Evolutionary conservation across 2,329 filamentous ascomycete species (phyloP).

Genomic region (Fusarium heterosporum): DNA sequence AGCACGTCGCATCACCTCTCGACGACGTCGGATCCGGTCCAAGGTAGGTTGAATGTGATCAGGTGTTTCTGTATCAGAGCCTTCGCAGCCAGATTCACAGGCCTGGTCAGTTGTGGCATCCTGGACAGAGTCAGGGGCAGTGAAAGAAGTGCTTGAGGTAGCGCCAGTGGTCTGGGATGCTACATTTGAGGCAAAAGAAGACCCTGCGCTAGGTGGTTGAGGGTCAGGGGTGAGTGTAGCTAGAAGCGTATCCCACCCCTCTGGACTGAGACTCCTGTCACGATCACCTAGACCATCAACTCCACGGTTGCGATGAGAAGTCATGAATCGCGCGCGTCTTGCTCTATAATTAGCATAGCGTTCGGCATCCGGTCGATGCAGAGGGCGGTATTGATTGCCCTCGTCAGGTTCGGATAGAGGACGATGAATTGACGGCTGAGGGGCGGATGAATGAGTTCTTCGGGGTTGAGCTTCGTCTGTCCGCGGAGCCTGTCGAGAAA

Average conservation of each 20-base stretch:
- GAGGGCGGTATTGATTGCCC: slow-evolving; percentile 3
- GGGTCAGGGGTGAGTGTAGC: slow-evolving; percentile 85
- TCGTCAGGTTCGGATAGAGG: slow-evolving; percentile 3
- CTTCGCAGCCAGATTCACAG: slow-evolving; percentile 66
- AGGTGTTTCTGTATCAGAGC: slow-evolving; percentile 66
- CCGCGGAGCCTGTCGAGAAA: not conserved
- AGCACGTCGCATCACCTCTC: slow-evolving; percentile 29
- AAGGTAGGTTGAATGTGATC: slow-evolving; percentile 53
- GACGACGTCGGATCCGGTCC: slow-evolving; percentile 27
- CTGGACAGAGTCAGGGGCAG: slow-evolving; percentile 51
- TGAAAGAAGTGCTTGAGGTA: slow-evolving; percentile 58
- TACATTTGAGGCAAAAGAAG: slow-evolving; percentile 79
- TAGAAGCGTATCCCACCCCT: slow-evolving; percentile 83
- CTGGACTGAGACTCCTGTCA: slow-evolving; percentile 82
- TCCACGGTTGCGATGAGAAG: slow-evolving; percentile 23
- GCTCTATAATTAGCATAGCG: not conserved
- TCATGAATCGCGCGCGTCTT: slow-evolving; percentile 12
- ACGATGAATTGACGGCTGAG: slow-evolving; percentile 7
- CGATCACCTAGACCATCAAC: slow-evolving; percentile 86
- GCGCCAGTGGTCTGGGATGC: slow-evolving; percentile 57
- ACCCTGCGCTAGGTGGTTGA: slow-evolving; percentile 81
- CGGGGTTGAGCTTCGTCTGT: slow-evolving; percentile 1
- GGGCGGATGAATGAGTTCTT: slow-evolving; percentile 3
- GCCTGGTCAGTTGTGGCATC: slow-evolving; percentile 55
- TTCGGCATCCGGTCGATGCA: not conserved